Evolutionary conservation across 2,329 filamentous ascomycete species (phyloP), one percentile per base, ranked within the genome.

Genomic region (Zasmidium cellare): DNA sequence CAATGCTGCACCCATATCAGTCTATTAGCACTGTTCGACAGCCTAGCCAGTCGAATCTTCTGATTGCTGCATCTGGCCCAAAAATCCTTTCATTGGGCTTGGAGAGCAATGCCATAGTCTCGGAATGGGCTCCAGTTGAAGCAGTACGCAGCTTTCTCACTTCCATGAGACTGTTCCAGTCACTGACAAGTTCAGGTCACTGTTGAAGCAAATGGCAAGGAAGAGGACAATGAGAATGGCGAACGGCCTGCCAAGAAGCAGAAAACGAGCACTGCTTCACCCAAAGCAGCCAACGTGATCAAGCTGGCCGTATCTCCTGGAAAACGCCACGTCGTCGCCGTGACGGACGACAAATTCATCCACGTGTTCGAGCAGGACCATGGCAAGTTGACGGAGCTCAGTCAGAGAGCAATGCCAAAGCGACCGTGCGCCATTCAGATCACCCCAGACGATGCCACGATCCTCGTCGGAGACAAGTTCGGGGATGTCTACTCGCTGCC

Each of bases 401-500:
- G 88, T 73, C 82, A 87, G 73, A 85, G 92, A 89, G 77, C 77
- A 58, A 96, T 97, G 89, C 91, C 92, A 41, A 97, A 97, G 78
- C 87, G 92, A 35, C 91, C 92, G 12, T 93, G 88, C 71, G 86
- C 89, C 35, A 79, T 97, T 57, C 78, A 82, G 52, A 76, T 97
- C 53, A 86, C 88, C 7, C 78, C 84, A 41, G 87, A 92, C 70
- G 82, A 85, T 61, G 80, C 82, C 46, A 89, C 86, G 9, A 90
- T 99, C 62, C 76, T 97, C 57, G 87, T 85, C 61, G 93, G 87
- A 53, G 94, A 99, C 79, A 99, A 99, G 75, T 97, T 97, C 70
- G 94, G 94, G 64, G 94, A 99, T 73, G 93, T 97, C 60, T 97
- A 96, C 76, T 84, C 90, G 11, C 76, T 99, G 7, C 93, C 94